A percentile compares a stretch with the other conserved stretches of the same genome.
Conservation (phyloP, 2,329 filamentous ascomycete species). For the Phyllosticta citrichinensis region DNA sequence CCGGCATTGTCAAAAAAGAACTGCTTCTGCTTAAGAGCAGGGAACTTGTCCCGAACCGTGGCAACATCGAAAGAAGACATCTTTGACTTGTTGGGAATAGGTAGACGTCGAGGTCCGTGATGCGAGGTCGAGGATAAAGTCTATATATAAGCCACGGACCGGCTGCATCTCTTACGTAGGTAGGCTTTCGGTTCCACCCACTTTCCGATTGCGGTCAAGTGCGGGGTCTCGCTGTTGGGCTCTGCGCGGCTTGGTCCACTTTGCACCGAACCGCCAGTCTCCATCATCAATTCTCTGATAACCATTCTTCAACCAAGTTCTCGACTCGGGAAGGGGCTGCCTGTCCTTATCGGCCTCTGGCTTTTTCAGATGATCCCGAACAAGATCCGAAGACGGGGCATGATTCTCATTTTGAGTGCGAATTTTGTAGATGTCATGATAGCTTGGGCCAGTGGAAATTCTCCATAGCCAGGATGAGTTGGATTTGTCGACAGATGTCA, state of each 20-base stretch:
- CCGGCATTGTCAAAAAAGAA: slow-evolving; percentile 72
- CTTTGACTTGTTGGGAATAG: neutral
- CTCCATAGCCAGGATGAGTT: too few relatives aligned
- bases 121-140: neutral
- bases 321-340: too few relatives aligned
- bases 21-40: slow-evolving; percentile 55
- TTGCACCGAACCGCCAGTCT: neutral
- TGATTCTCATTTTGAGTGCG: too few relatives aligned
- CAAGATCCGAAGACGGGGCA: neutral
- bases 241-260: neutral
- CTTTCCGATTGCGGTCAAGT: neutral
- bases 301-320: neutral
- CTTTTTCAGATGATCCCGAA: neutral
- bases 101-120: neutral
- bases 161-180: too few relatives aligned
- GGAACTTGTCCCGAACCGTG: slow-evolving; percentile 52
- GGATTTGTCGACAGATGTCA: too few relatives aligned
- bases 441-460: too few relatives aligned
- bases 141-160: neutral
- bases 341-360: neutral
- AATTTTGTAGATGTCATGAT: neutral
- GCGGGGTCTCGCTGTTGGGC: neutral
- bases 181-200: neutral
- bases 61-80: slow-evolving; percentile 44
- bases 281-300: neutral